Conservation (phyloP, 2,329 filamentous ascomycete species). For the Ophiostoma perfectum region DNA sequence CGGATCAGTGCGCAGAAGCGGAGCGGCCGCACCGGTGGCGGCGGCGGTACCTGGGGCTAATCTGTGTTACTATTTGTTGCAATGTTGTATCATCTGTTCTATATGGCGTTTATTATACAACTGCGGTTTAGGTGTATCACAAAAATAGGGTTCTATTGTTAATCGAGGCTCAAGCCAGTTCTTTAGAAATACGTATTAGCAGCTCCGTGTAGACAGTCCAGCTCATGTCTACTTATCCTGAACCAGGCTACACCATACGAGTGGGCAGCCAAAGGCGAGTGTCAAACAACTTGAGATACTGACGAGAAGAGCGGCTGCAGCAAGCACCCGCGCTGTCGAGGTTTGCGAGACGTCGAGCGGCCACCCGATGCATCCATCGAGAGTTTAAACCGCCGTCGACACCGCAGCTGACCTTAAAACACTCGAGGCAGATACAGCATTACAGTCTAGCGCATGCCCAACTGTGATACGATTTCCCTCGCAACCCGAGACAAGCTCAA, state of each 20-base stretch:
- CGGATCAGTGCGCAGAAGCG: slow-evolving; percentile 80
- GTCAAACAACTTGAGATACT: too few relatives aligned
- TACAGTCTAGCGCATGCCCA: too few relatives aligned
- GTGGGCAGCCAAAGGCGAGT: too few relatives aligned
- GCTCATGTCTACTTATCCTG: background rate
- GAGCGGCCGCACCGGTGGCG: slow-evolving; percentile 74
- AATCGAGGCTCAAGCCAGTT: background rate
- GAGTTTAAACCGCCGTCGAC: background rate
- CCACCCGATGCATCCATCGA: background rate
- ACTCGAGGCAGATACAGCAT: background rate
- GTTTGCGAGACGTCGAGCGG: background rate
- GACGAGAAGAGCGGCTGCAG: background rate
- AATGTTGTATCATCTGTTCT: background rate
- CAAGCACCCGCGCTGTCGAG: background rate
- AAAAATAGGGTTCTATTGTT: background rate
- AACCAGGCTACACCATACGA: too few relatives aligned
- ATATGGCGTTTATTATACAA: background rate
- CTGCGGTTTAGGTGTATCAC: background rate
- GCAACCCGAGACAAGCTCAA: too few relatives aligned
- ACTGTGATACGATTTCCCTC: too few relatives aligned
- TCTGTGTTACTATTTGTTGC: background rate
- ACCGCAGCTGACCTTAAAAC: background rate
- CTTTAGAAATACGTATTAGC: background rate
- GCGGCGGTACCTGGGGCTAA: slow-evolving; percentile 88
- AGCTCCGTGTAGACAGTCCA: background rate